These are phyloP conservation scores for Hyaloscypha finlandica DNA, from an alignment of 495 filamentous ascomycete species.

Conservation along the genomic window DNA sequence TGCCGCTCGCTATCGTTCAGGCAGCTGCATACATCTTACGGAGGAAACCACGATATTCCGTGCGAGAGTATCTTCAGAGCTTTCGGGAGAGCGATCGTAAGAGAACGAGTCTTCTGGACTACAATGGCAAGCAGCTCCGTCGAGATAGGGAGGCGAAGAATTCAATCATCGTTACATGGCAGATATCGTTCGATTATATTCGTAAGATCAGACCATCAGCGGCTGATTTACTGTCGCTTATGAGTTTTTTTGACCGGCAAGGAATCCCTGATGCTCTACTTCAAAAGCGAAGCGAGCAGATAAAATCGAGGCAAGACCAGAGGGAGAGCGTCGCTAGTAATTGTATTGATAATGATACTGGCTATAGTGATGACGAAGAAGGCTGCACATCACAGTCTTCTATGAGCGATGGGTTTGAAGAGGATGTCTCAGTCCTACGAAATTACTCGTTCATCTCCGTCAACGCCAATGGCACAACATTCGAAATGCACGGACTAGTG, in stretches of 20 bases:
- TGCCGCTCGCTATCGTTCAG: conserved; percentile 51
- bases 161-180: conserved; percentile 49
- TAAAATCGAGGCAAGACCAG: conserved; percentile 6
- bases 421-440: conserved; percentile 42
- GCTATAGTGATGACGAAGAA: conserved; percentile 18
- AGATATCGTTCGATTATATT: conserved; percentile 51
- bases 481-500: conserved; percentile 52
- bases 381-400: conserved; percentile 23
- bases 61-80: conserved; percentile 39
- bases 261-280: conserved; percentile 38
- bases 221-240: conserved; percentile 40
- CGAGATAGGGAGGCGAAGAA: conserved; percentile 45
- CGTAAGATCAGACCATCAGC: conserved; percentile 33
- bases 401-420: conserved; percentile 40
- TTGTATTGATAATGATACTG: background rate
- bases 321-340: background rate
- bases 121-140: conserved; percentile 39
- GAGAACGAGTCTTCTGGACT: conserved; percentile 40
- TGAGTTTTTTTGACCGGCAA: conserved; percentile 41
- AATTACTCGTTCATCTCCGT: conserved; percentile 46
- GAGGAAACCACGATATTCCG: conserved; percentile 31
- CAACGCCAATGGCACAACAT: conserved; percentile 29
- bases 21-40: conserved; percentile 46
- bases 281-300: conserved; percentile 17
- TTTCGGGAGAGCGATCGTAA: conserved; percentile 41